A percentile compares a stretch with the other conserved stretches of the same genome.
Evolutionary conservation across 768 basidiomycete species (phyloP).

Genomic region (Harrya chromipes): DNA sequence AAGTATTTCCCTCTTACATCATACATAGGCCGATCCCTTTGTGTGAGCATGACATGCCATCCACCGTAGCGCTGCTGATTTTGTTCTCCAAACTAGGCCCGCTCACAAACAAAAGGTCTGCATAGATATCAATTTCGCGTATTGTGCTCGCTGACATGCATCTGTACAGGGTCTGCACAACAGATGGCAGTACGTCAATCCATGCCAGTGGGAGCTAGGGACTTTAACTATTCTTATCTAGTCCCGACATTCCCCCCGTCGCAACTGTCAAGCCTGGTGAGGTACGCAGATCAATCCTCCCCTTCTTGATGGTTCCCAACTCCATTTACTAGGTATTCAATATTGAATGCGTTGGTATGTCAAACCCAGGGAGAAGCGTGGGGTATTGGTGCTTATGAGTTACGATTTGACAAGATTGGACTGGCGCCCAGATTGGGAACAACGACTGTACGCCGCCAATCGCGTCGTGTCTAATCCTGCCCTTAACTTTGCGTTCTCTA

Average conservation of each 20-base stretch:
- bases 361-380: not conserved
- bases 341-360: constrained; percentile 62
- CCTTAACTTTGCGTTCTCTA: constrained; percentile 17
- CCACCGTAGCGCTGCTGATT: not conserved
- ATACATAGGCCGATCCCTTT: constrained; percentile 62
- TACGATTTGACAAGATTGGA: constrained; percentile 55
- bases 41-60: constrained; percentile 39
- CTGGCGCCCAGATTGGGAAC: constrained; percentile 75
- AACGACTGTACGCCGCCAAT: constrained; percentile 52
- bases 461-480: not conserved
- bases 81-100: constrained; percentile 30
- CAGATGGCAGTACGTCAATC: constrained; percentile 63
- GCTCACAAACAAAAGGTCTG: constrained; percentile 56
- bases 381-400: not conserved
- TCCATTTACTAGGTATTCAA: constrained; percentile 53
- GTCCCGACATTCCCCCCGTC: constrained; percentile 62
- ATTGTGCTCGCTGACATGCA: not conserved
- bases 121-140: not conserved
- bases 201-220: not conserved
- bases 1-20: not conserved
- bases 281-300: constrained; percentile 25
- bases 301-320: not conserved
- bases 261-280: constrained; percentile 63
- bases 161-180: constrained; percentile 56
- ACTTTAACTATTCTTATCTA: constrained; percentile 18